Percentiles rank a stretch among this genome's conserved stretches.
Conservation (phyloP, 139 green algal species). For the Dunaliella primolecta region DNA sequence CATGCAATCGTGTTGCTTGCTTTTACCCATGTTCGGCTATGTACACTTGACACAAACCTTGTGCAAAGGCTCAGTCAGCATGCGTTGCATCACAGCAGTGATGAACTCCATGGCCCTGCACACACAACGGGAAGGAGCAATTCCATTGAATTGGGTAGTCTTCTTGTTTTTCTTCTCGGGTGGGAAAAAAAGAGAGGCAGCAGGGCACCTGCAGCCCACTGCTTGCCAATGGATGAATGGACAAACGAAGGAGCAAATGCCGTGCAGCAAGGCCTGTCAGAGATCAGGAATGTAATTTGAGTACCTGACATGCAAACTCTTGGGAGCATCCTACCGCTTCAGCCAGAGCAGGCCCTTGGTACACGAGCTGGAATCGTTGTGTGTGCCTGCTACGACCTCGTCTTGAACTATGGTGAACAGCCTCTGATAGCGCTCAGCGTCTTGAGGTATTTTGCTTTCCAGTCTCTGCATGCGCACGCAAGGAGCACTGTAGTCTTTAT, state of each 20-base stretch:
- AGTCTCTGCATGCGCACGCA: conserved; percentile 42
- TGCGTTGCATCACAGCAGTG: conserved; percentile 44
- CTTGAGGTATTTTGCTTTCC: conserved; percentile 25
- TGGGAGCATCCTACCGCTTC: too few relatives aligned
- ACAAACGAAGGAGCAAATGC: not conserved
- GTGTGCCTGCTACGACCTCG: conserved; percentile 49
- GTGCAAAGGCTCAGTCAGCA: not conserved
- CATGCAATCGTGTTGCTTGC: too few relatives aligned
- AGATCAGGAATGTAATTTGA: not conserved
- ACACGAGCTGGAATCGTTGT: conserved; percentile 38
- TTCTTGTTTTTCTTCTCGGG: too few relatives aligned
- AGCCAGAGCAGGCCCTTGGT: conserved; percentile 80
- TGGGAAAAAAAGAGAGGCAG: too few relatives aligned
- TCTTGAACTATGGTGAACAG: conserved; percentile 66
- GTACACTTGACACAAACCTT: not conserved
- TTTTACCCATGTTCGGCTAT: not conserved
- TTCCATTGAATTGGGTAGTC: too few relatives aligned
- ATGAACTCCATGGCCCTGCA: conserved; percentile 80
- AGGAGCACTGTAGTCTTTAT: not conserved
- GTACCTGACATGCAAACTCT: too few relatives aligned
- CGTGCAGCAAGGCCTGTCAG: not conserved
- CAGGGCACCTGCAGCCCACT: too few relatives aligned
- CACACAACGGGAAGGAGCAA: too few relatives aligned
- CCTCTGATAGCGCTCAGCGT: conserved; percentile 39
- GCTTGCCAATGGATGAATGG: too few relatives aligned